These are phyloP conservation scores for Fusarium sp. DNA, from an alignment of 2,329 filamentous ascomycete species.

Conservation along the genomic window DNA sequence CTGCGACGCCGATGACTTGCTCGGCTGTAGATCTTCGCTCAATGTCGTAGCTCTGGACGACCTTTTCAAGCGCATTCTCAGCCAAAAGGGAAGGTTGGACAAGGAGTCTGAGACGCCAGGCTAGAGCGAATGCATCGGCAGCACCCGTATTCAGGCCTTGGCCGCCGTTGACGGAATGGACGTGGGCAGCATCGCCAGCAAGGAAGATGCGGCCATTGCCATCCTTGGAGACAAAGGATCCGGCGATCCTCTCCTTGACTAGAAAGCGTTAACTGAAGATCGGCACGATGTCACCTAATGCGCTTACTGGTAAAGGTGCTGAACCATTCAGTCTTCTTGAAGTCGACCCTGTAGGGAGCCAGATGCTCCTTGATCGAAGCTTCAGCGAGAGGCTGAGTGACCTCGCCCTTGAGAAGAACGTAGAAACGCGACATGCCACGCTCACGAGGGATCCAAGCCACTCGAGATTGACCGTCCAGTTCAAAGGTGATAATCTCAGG, in stretches of 20 bases:
- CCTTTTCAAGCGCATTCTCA: constrained; percentile 10
- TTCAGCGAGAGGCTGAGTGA: constrained; percentile 54
- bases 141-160: constrained; percentile 71
- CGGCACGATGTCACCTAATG: rapidly evolving
- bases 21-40: constrained; percentile 58
- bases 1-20: constrained; percentile 60
- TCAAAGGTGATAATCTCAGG: constrained; percentile 62
- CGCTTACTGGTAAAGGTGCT: constrained; percentile 60
- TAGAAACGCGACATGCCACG: constrained; percentile 61
- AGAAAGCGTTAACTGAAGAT: neutral
- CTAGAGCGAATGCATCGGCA: constrained; percentile 65
- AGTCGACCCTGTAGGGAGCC: constrained; percentile 56
- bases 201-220: constrained; percentile 61
- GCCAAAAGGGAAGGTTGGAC: constrained; percentile 38
- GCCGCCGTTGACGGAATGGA: constrained; percentile 66
- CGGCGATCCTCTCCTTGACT: constrained; percentile 57
- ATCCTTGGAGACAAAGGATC: constrained; percentile 53
- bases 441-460: constrained; percentile 62
- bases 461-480: constrained; percentile 57
- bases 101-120: constrained; percentile 61
- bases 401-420: constrained; percentile 59
- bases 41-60: constrained; percentile 58
- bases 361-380: constrained; percentile 58
- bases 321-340: constrained; percentile 61
- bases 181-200: constrained; percentile 68